phyloP scores from a whole-genome alignment of 2,329 filamentous ascomycete genomes.

The Xylariaceae sp. region DNA sequence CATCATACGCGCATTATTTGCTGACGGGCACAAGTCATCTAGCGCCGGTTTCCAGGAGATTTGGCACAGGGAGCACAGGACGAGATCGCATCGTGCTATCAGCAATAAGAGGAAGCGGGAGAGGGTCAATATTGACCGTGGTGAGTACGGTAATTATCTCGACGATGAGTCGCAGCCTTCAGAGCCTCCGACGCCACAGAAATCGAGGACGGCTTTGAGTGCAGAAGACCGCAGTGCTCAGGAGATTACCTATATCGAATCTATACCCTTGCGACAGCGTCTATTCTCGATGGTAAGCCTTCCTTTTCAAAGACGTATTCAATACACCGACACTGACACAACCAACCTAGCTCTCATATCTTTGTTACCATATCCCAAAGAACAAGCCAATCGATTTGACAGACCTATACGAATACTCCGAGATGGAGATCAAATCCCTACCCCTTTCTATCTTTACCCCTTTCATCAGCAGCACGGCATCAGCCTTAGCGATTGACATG shows the following conservation, averaged over 20 bases:
- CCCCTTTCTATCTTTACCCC: conserved; percentile 55
- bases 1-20: conserved; percentile 64
- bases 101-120: conserved; percentile 51
- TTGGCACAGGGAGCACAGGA: conserved; percentile 61
- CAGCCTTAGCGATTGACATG: conserved; percentile 34
- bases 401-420: conserved; percentile 57
- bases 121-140: conserved; percentile 54
- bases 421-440: conserved; percentile 53
- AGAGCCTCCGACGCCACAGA: conserved; percentile 44
- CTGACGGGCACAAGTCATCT: conserved; percentile 55
- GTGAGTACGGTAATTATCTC: conserved; percentile 57
- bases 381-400: conserved; percentile 38
- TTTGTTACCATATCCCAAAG: conserved; percentile 42
- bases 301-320: neutral
- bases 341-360: conserved; percentile 38
- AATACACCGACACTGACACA: conserved; percentile 17
- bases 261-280: conserved; percentile 58
- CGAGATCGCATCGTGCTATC: conserved; percentile 36
- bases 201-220: conserved; percentile 29
- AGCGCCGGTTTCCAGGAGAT: conserved; percentile 59
- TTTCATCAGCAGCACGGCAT: conserved; percentile 45
- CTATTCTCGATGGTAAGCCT: conserved; percentile 53
- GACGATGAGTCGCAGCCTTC: conserved; percentile 51
- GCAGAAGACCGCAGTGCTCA: conserved; percentile 26
- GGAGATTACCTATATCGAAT: conserved; percentile 45